These are phyloP conservation scores for Berkeleyomyces basicola DNA, from an alignment of 2,329 filamentous ascomycete genomes.

Conservation along the genomic window DNA sequence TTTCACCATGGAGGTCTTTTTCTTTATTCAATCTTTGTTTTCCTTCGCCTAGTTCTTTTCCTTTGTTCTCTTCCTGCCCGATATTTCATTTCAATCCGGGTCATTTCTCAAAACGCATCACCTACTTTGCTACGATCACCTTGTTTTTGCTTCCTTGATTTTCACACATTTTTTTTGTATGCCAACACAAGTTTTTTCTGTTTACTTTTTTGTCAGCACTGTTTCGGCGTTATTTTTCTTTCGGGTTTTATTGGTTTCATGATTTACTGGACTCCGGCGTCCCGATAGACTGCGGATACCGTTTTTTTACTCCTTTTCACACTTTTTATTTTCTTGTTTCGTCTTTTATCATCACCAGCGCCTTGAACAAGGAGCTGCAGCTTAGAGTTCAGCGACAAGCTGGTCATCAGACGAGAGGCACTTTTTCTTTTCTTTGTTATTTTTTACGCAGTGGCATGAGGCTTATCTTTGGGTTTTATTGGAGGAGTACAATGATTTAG, in stretches of 20 bases:
- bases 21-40: constrained; percentile 1
- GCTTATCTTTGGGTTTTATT: constrained; percentile 6
- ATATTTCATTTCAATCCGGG: background rate
- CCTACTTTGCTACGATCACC: constrained; percentile 4
- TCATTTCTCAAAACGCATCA: constrained; percentile 3
- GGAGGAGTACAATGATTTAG: constrained; percentile 11
- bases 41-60: background rate
- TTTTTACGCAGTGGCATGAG: constrained; percentile 12
- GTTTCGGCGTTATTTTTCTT: constrained; percentile 7
- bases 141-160: constrained; percentile 5
- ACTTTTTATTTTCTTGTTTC: constrained; percentile 1
- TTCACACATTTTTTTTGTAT: constrained; percentile 1
- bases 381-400: background rate
- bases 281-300: constrained; percentile 8
- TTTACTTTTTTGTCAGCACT: constrained; percentile 9
- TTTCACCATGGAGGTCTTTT: constrained; percentile 11
- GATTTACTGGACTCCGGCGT: constrained; percentile 8
- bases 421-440: constrained; percentile 5
- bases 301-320: background rate
- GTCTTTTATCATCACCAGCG: background rate
- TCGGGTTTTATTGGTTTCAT: constrained; percentile 7
- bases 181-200: background rate
- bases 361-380: background rate
- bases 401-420: background rate
- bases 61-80: background rate